phyloP scores from a whole-genome alignment of 2,329 filamentous ascomycete species.

The Phialocephala subalpina region DNA sequence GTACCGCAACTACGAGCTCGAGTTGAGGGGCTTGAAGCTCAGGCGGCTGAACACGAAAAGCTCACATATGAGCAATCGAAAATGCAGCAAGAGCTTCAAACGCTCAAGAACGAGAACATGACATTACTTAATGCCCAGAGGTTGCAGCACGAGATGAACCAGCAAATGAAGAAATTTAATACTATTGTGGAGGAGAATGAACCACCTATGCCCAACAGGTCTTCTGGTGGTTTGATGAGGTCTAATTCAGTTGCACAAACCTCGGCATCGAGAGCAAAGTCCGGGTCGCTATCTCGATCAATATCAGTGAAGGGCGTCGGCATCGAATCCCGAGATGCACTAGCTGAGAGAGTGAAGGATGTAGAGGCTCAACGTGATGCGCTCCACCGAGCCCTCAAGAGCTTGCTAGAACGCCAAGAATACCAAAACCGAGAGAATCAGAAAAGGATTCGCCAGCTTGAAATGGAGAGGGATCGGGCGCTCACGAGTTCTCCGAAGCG shows the following conservation, averaged over 20 bases:
- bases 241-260: conserved; percentile 70
- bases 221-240: conserved; percentile 60
- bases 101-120: conserved; percentile 73
- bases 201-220: conserved; percentile 21
- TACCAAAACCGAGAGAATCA: conserved; percentile 83
- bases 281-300: conserved; percentile 63
- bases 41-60: conserved; percentile 75
- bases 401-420: conserved; percentile 84
- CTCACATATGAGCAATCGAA: conserved; percentile 82
- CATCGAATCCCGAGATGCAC: conserved; percentile 63
- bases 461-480: conserved; percentile 79
- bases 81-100: conserved; percentile 85
- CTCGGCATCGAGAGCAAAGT: conserved; percentile 37
- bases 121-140: conserved; percentile 53
- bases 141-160: conserved; percentile 54
- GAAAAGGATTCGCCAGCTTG: conserved; percentile 80
- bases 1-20: conserved; percentile 80
- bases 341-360: conserved; percentile 86
- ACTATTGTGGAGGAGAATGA: conserved; percentile 67
- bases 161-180: conserved; percentile 59
- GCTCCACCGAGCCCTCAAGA: conserved; percentile 85
- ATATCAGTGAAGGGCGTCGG: conserved; percentile 51
- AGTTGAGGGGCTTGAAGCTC: conserved; percentile 79
- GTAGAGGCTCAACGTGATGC: conserved; percentile 94
- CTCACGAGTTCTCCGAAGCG: conserved; percentile 74